phyloP scores from a whole-genome alignment of 306 rosid genomes.

The Senna tora region DNA sequence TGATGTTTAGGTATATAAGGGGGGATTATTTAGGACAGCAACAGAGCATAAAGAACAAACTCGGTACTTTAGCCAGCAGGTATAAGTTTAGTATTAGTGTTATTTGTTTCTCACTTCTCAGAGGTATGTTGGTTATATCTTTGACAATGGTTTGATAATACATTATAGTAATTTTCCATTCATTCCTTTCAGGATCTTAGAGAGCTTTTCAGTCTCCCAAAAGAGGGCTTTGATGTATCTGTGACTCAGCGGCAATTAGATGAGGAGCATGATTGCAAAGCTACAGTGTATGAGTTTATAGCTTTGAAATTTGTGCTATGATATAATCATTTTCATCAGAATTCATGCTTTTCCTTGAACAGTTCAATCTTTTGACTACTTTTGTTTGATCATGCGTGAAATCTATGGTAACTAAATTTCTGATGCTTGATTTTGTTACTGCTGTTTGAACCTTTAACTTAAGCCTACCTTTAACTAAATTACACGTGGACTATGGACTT shows the following conservation, averaged over 20 bases:
- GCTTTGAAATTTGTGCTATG: slow-evolving; percentile 2
- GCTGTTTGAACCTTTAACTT: neutral
- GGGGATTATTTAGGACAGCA: slow-evolving; percentile 89
- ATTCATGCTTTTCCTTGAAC: neutral
- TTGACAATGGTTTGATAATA: neutral
- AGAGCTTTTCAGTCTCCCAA: slow-evolving; percentile 90
- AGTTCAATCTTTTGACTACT: too few relatives aligned
- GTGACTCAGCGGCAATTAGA: slow-evolving; percentile 83
- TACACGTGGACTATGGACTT: neutral
- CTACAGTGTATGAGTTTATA: slow-evolving; percentile 56
- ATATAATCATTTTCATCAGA: neutral
- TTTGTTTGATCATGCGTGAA: neutral
- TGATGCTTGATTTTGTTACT: neutral
- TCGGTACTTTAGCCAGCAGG: slow-evolving; percentile 95
- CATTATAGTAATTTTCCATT: slow-evolving; percentile 17
- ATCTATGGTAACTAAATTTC: neutral
- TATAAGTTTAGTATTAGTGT: slow-evolving; percentile 34
- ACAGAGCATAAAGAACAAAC: slow-evolving; percentile 95
- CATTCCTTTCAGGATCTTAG: slow-evolving; percentile 71
- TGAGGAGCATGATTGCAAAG: slow-evolving; percentile 76
- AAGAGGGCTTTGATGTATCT: slow-evolving; percentile 91
- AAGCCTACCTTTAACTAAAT: neutral
- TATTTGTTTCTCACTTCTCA: slow-evolving; percentile 19
- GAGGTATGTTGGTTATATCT: slow-evolving; percentile 4
- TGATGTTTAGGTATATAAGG: slow-evolving; percentile 69